phyloP scores from a whole-genome alignment of 2,329 filamentous ascomycete species.

The Neofusicoccum sp. region DNA sequence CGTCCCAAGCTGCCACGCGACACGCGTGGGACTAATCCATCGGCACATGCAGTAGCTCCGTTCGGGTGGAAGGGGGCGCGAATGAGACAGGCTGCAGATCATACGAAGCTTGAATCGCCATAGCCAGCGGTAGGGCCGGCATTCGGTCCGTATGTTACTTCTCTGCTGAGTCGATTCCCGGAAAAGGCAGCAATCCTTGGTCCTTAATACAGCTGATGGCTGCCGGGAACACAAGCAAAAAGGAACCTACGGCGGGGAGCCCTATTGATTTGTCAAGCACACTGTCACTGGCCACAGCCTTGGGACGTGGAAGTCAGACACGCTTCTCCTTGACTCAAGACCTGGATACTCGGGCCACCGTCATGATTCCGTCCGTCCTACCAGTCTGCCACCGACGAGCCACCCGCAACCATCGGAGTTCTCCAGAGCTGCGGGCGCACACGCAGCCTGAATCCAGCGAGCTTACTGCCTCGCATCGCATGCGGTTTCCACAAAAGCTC shows the following conservation, averaged over 20 bases:
- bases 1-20: neutral
- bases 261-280: constrained; percentile 6
- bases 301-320: neutral
- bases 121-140: constrained; percentile 10
- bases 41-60: constrained; percentile 11
- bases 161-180: constrained; percentile 9
- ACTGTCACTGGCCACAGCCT: neutral
- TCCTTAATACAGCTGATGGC: constrained; percentile 15
- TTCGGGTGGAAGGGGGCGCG: constrained; percentile 8
- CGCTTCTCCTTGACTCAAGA: neutral
- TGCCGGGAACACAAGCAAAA: neutral
- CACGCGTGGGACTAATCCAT: neutral
- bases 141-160: constrained; percentile 11
- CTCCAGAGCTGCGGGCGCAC: neutral
- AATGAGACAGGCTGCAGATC: constrained; percentile 10
- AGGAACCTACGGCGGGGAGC: neutral
- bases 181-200: constrained; percentile 7
- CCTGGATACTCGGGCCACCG: neutral
- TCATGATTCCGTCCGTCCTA: neutral
- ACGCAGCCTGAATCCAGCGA: neutral
- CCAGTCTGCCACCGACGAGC: neutral
- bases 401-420: neutral
- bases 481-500: neutral
- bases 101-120: constrained; percentile 16
- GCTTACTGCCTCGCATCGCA: neutral